Evolutionary conservation across 2,329 filamentous ascomycete genomes (phyloP).

Genomic region (Paraphaeosphaeria sporulosa): DNA sequence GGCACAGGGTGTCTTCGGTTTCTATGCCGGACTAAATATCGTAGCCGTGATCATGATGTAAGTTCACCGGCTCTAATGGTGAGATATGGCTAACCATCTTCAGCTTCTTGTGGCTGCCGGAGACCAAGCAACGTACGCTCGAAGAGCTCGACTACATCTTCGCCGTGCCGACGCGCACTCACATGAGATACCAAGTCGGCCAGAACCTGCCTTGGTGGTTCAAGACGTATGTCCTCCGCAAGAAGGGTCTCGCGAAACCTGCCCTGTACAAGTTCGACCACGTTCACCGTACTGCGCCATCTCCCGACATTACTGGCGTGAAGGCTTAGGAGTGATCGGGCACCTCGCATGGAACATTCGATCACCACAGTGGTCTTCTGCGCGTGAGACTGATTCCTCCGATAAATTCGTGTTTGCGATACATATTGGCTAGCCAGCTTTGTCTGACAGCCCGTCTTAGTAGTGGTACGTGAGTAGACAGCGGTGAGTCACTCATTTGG

Average conservation of each 20-base stretch:
- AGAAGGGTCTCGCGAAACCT: slow-evolving; percentile 45
- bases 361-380: no score
- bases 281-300: slow-evolving; percentile 13
- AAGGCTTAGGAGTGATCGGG: neutral
- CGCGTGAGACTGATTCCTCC: neutral
- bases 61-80: slow-evolving; percentile 9
- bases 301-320: slow-evolving; percentile 5
- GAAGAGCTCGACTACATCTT: slow-evolving; percentile 62
- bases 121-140: slow-evolving; percentile 58
- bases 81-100: slow-evolving; percentile 13
- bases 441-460: neutral
- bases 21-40: slow-evolving; percentile 68
- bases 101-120: slow-evolving; percentile 62
- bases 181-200: slow-evolving; percentile 45
- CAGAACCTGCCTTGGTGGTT: slow-evolving; percentile 55
- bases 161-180: slow-evolving; percentile 52
- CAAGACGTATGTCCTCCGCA: slow-evolving; percentile 52
- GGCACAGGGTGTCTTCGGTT: slow-evolving; percentile 65
- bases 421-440: neutral
- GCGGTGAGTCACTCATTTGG: neutral
- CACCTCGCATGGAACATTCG: neutral
- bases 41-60: slow-evolving; percentile 67
- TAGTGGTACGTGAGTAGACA: neutral
- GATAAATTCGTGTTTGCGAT: neutral
- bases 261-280: slow-evolving; percentile 50